phyloP scores from a whole-genome alignment of 2,329 filamentous ascomycete genomes.

The Aureobasidium sp. region DNA sequence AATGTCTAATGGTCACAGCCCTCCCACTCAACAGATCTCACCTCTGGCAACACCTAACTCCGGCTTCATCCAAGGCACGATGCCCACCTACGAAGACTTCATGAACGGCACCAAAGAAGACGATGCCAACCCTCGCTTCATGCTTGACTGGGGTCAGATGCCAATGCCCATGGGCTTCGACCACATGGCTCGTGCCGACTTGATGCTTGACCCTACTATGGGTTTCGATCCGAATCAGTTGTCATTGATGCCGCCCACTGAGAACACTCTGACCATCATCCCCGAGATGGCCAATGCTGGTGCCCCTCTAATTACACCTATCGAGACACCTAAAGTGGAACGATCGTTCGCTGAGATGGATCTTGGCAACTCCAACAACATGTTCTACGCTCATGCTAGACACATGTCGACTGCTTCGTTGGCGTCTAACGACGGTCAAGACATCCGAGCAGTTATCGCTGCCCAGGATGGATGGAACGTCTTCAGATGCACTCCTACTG shows the following conservation, averaged over 20 bases:
- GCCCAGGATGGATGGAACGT: slow-evolving; percentile 45
- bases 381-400: slow-evolving; percentile 28
- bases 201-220: slow-evolving; percentile 37
- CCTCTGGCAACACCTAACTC: slow-evolving; percentile 30
- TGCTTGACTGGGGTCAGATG: slow-evolving; percentile 42
- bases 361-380: slow-evolving; percentile 33
- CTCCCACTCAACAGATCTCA: slow-evolving; percentile 22
- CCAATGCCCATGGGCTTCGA: slow-evolving; percentile 37
- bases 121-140: slow-evolving; percentile 36
- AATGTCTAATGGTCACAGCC: slow-evolving; percentile 22
- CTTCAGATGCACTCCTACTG: slow-evolving; percentile 42
- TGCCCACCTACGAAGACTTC: slow-evolving; percentile 40
- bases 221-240: slow-evolving; percentile 35
- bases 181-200: slow-evolving; percentile 32
- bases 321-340: slow-evolving; percentile 39
- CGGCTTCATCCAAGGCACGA: slow-evolving; percentile 33
- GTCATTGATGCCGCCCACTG: slow-evolving; percentile 26
- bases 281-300: slow-evolving; percentile 32
- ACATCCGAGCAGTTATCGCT: slow-evolving; percentile 40
- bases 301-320: slow-evolving; percentile 35
- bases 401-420: slow-evolving; percentile 29
- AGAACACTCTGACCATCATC: slow-evolving; percentile 37
- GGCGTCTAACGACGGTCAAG: slow-evolving; percentile 20
- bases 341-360: slow-evolving; percentile 39
- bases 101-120: slow-evolving; percentile 31